Evolutionary conservation across 2,329 filamentous ascomycete species (phyloP).

Genomic region (Calonectria crousiana): DNA sequence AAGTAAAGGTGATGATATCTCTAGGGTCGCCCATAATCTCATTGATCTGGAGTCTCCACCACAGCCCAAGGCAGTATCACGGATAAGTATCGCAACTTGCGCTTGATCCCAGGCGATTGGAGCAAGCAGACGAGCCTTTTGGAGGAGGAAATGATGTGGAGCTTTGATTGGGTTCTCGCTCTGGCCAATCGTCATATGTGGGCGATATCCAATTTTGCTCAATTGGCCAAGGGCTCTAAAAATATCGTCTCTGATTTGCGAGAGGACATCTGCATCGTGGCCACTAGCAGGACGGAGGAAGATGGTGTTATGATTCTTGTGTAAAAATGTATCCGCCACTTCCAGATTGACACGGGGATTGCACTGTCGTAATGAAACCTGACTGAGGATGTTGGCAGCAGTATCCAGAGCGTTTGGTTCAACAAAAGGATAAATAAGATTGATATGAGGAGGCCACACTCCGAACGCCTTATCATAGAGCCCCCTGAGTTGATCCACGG

Average conservation of each 20-base stretch:
- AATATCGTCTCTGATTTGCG: constrained; percentile 50
- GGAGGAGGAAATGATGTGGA: constrained; percentile 62
- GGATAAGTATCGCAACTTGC: constrained; percentile 65
- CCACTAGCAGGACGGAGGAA: constrained; percentile 50
- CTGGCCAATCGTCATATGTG: constrained; percentile 73
- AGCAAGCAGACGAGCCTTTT: constrained; percentile 64
- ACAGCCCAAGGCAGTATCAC: constrained; percentile 52
- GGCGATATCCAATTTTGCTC: constrained; percentile 43
- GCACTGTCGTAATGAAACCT: constrained; percentile 25
- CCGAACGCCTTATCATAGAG: constrained; percentile 72
- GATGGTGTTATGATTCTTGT: constrained; percentile 64
- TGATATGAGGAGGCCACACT: constrained; percentile 76
- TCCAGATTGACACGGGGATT: constrained; percentile 51
- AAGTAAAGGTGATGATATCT: constrained; percentile 43
- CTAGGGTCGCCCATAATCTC: constrained; percentile 67
- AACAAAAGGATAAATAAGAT: constrained; percentile 76
- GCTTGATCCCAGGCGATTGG: constrained; percentile 60
- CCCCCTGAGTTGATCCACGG: constrained; percentile 67
- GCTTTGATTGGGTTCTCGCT: constrained; percentile 59
- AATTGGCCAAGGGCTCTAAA: constrained; percentile 51
- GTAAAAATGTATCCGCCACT: constrained; percentile 60
- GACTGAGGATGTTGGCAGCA: constrained; percentile 51
- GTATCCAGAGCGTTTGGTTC: constrained; percentile 56
- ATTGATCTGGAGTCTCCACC: constrained; percentile 58
- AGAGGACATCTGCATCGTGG: constrained; percentile 39